Evolutionary conservation across 2,329 filamentous ascomycete genomes (phyloP), one percentile per base, ranked within the genome.

Genomic region (Trichoderma cornu-damae): DNA sequence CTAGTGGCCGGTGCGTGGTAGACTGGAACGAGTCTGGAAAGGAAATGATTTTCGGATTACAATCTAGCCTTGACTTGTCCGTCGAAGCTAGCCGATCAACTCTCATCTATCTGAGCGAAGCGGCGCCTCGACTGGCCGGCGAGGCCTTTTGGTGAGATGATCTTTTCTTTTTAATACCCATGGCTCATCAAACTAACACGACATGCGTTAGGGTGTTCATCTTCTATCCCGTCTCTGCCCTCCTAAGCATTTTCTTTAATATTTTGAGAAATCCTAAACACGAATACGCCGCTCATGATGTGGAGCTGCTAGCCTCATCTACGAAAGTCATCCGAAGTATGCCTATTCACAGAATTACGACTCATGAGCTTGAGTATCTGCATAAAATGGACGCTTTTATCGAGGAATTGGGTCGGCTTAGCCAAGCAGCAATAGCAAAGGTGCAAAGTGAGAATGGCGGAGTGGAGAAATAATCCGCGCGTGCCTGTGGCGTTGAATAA

Each of bases 61-160:
- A 73, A 20, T 83, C 80, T 0, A 83, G 80, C 56, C 67, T 81
- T 12, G 75, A 76, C 1, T 65, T 84, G 2, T 77, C 79, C 0
- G 71, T 83, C 0, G 79, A 83, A 54, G 80, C 80, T 0, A 82
- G 79, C 60, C 76, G 81, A 4, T 80, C 80, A 0, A 82, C 79
- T 0, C 63, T 84, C 2, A 67, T 77, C 2, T 82, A 77, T 48
- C 62, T 83, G 2, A 67, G 72, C 22, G 70, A 71, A 0, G 73
- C 76, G 0, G 71, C 74, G 2, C 67, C 74, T 43, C 70, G 71
- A 0, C 64, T 83, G 1, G 69, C 73, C 0, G 70, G 73, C 1
- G 76, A 79, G 42, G 72, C 75, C 9, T 82, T 82, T 61, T 81
- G 78, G 78, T 53, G 4, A 49, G 53, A 24, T 26, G 7, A 5